Conservation (phyloP, 2,329 filamentous ascomycete genomes). For the Colletotrichum zoysiae region DNA sequence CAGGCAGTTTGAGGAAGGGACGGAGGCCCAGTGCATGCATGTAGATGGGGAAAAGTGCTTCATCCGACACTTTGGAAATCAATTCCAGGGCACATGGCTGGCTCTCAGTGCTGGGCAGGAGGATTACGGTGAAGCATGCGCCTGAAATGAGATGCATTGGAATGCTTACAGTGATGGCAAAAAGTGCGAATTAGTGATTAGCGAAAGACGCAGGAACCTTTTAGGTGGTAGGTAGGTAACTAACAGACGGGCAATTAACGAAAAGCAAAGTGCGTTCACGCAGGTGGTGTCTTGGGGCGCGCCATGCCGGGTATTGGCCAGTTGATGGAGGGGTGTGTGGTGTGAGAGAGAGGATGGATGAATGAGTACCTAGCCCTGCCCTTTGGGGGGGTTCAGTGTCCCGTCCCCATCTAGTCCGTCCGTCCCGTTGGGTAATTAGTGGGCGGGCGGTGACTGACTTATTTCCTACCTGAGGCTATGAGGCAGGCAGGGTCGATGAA, state of each 20-base stretch:
- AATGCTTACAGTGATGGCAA: background rate
- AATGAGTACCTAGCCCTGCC: conserved; percentile 12
- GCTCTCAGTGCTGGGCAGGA: background rate
- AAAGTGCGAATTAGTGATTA: background rate
- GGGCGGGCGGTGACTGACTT: conserved; percentile 23
- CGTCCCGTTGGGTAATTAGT: background rate
- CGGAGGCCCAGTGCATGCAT: background rate
- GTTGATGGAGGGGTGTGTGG: background rate
- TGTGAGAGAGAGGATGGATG: background rate
- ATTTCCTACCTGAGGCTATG: conserved; percentile 20
- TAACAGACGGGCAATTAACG: background rate
- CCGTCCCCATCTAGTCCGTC: background rate
- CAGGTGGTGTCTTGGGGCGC: conserved; percentile 3
- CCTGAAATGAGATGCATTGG: background rate
- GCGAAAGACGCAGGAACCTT: background rate
- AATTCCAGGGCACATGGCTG: conserved; percentile 1
- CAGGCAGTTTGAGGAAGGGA: conserved; percentile 4
- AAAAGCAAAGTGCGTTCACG: conserved; percentile 3
- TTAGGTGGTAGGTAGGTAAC: conserved; percentile 1
- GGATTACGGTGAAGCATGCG: conserved; percentile 9
- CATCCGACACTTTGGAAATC: background rate
- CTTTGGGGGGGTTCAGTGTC: background rate
- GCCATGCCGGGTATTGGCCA: background rate
- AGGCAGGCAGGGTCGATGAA: background rate
- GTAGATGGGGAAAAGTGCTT: background rate